Evolutionary conservation across 2,329 filamentous ascomycete genomes (phyloP).

Genomic region (Emmonsia crescens): DNA sequence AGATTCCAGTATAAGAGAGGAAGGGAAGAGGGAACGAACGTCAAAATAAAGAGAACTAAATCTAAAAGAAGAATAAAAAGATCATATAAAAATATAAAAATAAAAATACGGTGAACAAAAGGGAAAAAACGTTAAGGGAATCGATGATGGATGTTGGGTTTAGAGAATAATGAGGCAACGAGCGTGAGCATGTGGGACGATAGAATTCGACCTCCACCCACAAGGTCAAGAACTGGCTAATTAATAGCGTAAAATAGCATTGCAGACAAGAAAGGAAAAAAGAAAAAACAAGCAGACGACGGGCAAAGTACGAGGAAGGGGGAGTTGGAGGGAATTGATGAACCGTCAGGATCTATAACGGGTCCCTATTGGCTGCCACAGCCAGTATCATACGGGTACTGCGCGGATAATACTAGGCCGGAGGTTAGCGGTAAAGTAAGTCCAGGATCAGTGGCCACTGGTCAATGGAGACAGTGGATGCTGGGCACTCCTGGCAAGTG

Average conservation of each 20-base stretch:
- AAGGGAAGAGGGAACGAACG: not conserved
- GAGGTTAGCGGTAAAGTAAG: conserved; percentile 6
- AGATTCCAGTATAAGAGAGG: not conserved
- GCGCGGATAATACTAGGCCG: conserved; percentile 9
- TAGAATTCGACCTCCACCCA: not conserved
- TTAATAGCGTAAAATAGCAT: conserved; percentile 1
- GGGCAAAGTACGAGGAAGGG: conserved; percentile 2
- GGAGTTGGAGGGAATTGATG: not conserved
- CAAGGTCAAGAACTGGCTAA: conserved; percentile 3
- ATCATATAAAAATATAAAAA: not conserved
- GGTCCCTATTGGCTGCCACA: not conserved
- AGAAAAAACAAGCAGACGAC: not conserved
- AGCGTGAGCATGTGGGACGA: not conserved
- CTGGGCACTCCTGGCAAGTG: not conserved
- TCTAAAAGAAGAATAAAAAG: not conserved
- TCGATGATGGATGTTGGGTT: not conserved
- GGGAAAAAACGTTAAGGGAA: not conserved
- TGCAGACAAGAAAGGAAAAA: conserved; percentile 5
- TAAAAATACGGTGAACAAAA: not conserved
- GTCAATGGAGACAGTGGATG: not conserved
- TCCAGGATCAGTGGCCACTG: not conserved
- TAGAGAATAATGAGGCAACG: not conserved
- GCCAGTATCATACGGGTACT: conserved; percentile 10
- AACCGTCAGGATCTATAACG: not conserved
- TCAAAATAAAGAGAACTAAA: not conserved